Conservation (phyloP, 345 rosid genomes). For the Eutrema yunnanense region DNA sequence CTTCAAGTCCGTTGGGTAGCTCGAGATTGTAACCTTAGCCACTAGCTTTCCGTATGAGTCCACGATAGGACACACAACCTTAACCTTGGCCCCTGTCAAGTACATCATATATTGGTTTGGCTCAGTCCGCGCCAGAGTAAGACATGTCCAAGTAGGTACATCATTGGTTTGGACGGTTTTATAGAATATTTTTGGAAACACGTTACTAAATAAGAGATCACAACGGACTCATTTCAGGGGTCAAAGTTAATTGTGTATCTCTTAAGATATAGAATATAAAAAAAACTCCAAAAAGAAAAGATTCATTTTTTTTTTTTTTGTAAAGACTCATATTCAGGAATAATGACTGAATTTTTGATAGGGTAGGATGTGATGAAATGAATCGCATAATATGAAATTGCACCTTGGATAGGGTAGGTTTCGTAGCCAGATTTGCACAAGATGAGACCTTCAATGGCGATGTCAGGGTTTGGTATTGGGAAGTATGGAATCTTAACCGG, state of each 20-base stretch:
- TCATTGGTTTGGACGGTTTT: not conserved
- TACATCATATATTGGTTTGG: conserved; percentile 1
- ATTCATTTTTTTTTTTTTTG: not conserved
- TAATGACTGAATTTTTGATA: too few relatives aligned
- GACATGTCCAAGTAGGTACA: not conserved
- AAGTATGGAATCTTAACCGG: conserved; percentile 8
- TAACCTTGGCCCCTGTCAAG: conserved; percentile 43
- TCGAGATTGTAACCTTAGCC: conserved; percentile 33
- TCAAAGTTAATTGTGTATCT: not conserved
- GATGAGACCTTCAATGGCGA: conserved; percentile 27
- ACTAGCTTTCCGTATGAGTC: conserved; percentile 46
- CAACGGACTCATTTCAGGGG: not conserved
- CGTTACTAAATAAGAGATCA: not conserved
- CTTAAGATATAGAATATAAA: not conserved
- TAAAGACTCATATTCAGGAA: too few relatives aligned
- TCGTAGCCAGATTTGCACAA: conserved; percentile 22
- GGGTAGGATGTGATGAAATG: not conserved
- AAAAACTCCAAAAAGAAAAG: not conserved
- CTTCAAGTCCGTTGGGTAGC: conserved; percentile 40
- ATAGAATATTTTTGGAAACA: not conserved
- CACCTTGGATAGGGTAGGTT: conserved; percentile 46
- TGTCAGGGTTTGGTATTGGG: conserved; percentile 14
- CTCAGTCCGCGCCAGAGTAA: not conserved
- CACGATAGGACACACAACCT: conserved; percentile 38
- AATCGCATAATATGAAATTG: not conserved